These are phyloP conservation scores for Emmonsia crescens DNA, from an alignment of 2,329 filamentous ascomycete species.

Conservation along the genomic window DNA sequence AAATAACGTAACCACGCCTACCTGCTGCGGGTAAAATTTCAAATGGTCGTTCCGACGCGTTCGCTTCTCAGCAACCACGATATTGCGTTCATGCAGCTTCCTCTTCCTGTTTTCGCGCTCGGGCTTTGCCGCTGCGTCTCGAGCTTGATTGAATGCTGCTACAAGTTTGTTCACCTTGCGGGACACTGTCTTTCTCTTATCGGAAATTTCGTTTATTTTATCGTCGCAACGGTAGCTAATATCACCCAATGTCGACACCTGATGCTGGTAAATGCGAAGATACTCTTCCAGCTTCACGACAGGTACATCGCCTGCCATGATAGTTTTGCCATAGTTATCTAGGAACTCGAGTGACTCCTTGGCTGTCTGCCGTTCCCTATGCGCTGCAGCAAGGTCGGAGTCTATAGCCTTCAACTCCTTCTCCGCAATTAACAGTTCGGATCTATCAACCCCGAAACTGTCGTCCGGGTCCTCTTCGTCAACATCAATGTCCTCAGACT, in stretches of 20 bases:
- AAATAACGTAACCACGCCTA: slow-evolving; percentile 27
- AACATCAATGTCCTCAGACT: slow-evolving; percentile 27
- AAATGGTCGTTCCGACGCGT: slow-evolving; percentile 22
- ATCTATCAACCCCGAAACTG: slow-evolving; percentile 11
- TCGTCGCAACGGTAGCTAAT: slow-evolving; percentile 16
- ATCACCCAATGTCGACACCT: slow-evolving; percentile 20
- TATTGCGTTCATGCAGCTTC: slow-evolving; percentile 18
- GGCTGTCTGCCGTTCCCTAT: slow-evolving; percentile 17
- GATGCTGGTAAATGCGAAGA: slow-evolving; percentile 23
- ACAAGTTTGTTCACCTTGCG: slow-evolving; percentile 16
- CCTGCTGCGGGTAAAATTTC: slow-evolving; percentile 27
- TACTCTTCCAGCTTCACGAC: slow-evolving; percentile 25
- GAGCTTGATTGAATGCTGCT: slow-evolving; percentile 11
- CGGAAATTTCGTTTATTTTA: slow-evolving; percentile 18
- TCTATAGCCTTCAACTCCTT: slow-evolving; percentile 23
- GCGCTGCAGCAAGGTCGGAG: slow-evolving; percentile 22
- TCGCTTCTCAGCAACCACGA: slow-evolving; percentile 22
- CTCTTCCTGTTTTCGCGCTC: slow-evolving; percentile 19
- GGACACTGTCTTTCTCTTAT: slow-evolving; percentile 18
- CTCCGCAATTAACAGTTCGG: slow-evolving; percentile 15
- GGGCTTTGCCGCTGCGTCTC: slow-evolving; percentile 17
- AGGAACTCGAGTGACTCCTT: slow-evolving; percentile 21
- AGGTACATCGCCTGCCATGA: slow-evolving; percentile 21
- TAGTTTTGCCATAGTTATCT: slow-evolving; percentile 25
- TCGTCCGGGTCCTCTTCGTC: slow-evolving; percentile 17